Evolutionary conservation across 345 rosid species (phyloP), one percentile per base, ranked within the genome.

Genomic region (Citrus hindsii): DNA sequence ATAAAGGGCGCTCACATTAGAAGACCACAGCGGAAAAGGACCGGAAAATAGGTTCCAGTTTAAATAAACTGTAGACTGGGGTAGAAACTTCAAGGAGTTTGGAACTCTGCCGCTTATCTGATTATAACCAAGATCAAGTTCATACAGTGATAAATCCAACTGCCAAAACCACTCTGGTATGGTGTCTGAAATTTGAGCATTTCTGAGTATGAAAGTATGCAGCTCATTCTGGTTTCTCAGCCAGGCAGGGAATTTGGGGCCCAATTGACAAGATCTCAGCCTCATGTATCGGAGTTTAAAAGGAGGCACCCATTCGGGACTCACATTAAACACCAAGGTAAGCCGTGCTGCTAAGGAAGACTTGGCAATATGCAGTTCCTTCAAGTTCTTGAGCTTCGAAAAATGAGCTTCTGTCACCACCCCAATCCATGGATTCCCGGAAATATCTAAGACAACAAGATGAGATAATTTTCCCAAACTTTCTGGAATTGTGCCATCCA

Each of bases 171-270:
- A 80, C 2, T 74, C 30, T 51, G 83, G 76, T 42, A 80, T 35
- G 65, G 32, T 35, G 76, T 72, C 83, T 60, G 76, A 69, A 76
- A 80, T 76, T 12, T 65, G 22, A 33, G 56, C 28, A 62, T 63
- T 14, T 46, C 59, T 25, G 18, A 80, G 42, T 6, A 37, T 13
- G 22, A 76, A 6, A 16, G 56, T 37, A 0, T 30, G 51, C 13
- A 76, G 53, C 56, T 42, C 51, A 33, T 76, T 81, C 61, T 81
- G 83, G 9, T 71, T 55, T 19, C 67, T 62, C 2, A 76, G 80
- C 83, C 83, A 81, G 5, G 24, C 19, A 1, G 83, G 83, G 33
- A 81, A 76, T 30, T 64, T n/a, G 21, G 80, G 83, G 40, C 83
- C 83, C 14, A 81, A 6, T 24, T 35, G 14, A 56, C 79, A 81